Base-by-base conservation (phyloP, 2,329 filamentous ascomycete genomes). In the Aspergillus hiratsukae region DNA sequence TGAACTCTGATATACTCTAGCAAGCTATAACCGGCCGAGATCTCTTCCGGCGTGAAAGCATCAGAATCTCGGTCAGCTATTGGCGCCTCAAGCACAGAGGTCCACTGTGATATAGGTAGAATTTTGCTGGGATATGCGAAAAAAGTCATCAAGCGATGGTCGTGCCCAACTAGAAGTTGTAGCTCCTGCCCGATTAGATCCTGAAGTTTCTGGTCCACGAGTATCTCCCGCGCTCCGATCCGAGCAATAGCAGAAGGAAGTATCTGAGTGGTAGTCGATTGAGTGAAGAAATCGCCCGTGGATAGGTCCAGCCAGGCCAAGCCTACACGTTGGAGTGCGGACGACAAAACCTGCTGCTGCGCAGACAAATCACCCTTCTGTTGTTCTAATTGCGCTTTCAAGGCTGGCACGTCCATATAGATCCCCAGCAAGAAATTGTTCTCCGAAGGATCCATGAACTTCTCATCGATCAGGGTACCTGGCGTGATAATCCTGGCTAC, bases 231-330 rank as follows among this genome's bases (percentile, higher is more conserved):
- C 1, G 94, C 91, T 19, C 85, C 85, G 60, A 97, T 88, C 27
- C 93, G 86, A 28, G 92, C 89, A 51, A 97, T 79, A 21, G 89
- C 86, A 9, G 92, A 91, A n/a, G 89, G 81, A 4, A 99, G 76
- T 54, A 87, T 86, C 51, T 83, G 78, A 7, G 92, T 74, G 21
- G 87, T 86, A 0, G 89, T 87, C 19, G 79, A 79, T 69, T 97
- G 91, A 0, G 91, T 96, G 67, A 87, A 91, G 74, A 99, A 99
- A 66, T 93, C 89, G 14, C 94, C 94, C 2, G 94, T 99, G 8
- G 94, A 97, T 27, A 97, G 77, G 73, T 99, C 94, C 49, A 97
- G 79, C 94, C 94, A 99, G 43, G 94, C 90, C 51, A 99, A 78
- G 3, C 94, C 94, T 55, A 95, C 78, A 48, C 75, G 74, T 52